These are phyloP conservation scores for Hamamelis virginiana DNA, from an alignment of 164 flowering plant genomes.

Conservation along the genomic window DNA sequence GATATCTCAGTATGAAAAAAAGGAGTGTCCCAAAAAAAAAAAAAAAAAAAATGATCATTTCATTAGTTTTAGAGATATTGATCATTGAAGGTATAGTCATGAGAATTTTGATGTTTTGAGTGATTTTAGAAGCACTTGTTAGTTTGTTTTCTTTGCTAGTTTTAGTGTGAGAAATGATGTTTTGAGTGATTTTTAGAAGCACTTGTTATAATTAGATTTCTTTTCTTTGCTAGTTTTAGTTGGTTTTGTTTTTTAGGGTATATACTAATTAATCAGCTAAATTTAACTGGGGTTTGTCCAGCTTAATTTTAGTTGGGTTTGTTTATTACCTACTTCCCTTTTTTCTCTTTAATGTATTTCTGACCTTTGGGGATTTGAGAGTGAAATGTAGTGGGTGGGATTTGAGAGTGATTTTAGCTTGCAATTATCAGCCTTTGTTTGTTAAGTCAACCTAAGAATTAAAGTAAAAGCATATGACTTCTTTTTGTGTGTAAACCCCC, in stretches of 20 bases:
- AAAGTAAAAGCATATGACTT: constrained; percentile 3
- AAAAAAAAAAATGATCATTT: constrained; percentile 8
- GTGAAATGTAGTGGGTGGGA: constrained; percentile 13
- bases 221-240: constrained; percentile 2
- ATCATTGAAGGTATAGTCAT: no score
- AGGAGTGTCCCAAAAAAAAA: no score
- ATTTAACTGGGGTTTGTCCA: constrained; percentile 23
- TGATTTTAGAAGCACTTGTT: neutral
- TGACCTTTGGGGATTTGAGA: constrained; percentile 16
- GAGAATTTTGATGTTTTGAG: constrained; percentile 2
- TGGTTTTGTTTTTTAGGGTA: constrained; percentile 16
- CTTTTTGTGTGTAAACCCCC: constrained; percentile 8
- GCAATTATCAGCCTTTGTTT: constrained; percentile 7
- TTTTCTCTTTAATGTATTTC: constrained; percentile 10
- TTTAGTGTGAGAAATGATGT: constrained; percentile 9
- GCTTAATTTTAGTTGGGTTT: constrained; percentile 14
- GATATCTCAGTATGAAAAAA: constrained; percentile 28
- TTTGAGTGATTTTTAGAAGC: constrained; percentile 7
- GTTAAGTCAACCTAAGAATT: constrained; percentile 3
- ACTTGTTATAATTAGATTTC: constrained; percentile 14
- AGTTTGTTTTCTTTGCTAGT: neutral
- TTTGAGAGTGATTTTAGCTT: constrained; percentile 9
- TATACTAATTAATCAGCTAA: constrained; percentile 8
- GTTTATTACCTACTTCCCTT: neutral
- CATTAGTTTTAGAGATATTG: constrained; percentile 8